Base-by-base conservation (phyloP, 2,329 filamentous ascomycete species). In the Myriosclerotinia scirpicola region DNA sequence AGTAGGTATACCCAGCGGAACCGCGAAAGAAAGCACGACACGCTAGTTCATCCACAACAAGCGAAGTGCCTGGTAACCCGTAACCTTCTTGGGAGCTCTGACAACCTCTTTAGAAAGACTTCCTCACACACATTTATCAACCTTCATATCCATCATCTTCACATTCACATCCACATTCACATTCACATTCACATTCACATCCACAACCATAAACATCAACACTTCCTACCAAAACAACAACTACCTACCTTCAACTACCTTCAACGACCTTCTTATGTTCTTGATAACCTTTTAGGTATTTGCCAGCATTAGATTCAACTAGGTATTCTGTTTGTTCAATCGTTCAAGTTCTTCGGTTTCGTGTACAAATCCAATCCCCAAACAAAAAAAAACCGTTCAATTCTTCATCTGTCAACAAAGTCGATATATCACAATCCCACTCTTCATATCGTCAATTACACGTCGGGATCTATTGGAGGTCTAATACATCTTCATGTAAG, bases 371-470 rank as follows among this genome's bases (percentile, higher is more conserved):
- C 30, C 30, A 34, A 34, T 34, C 30, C 30, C 26, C 38, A 26
- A 30, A n/a, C 22, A 34, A 15, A 26, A 46, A 59, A 64, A 59
- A 65, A 65, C 53, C 61, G 64, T 42, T 61, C 54, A 65, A 52
- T 36, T 63, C 50, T 66, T 61, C 64, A 54, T 63, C 40, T 55
- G 58, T 54, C 56, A 55, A 63, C 52, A 66, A 44, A 40, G 71
- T 73, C 72, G 72, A 74, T 74, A 72, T 67, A 67, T 58, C 61
- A 54, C 61, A 40, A 68, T 58, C 40, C 42, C 56, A 26, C 52
- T 64, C 62, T 36, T 66, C 54, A 64, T 54, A 36, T 64, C 58
- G 56, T 67, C 68, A 70, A 67, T 69, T 69, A 69, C 62, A 66
- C 64, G 64, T 66, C 58, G 50, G 56, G 64, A 30, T 66, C 38